Evolutionary conservation across 2,329 filamentous ascomycete species (phyloP), one percentile per base, ranked within the genome.

Genomic region (Aspergillus sp.): DNA sequence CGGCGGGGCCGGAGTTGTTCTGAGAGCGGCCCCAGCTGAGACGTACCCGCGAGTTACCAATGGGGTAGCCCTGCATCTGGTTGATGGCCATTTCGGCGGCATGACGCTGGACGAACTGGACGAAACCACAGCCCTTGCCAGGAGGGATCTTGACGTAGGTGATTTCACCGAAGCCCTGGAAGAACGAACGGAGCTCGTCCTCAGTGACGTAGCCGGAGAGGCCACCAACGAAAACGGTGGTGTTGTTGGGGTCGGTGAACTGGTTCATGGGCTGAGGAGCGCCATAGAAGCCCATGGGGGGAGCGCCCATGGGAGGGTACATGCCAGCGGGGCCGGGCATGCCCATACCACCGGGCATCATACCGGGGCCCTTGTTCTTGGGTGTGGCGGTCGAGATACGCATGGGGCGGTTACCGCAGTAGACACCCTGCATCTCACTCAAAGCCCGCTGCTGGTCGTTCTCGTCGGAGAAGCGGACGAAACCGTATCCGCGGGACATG

Each of bases 51-150:
- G 91, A 97, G 79, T 98, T 98, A 48, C 93, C 93, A 63, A 98
- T 98, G 20, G 93, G 93, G 69, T 98, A 98, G 52, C 93, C 93
- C 74, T 98, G 93, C 93, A 98, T 98, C 75, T 98, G 93, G 76
- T 98, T 98, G 81, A 98, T 98, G 59, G 93, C 93, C 93, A 98
- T 98, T 76, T 98, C 93, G 12, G 93, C 93, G 46, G 93, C 93
- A 65, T 98, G 93, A 58, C 93, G 90, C 76, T 98, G 93, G 49
- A 98, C 93, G 62, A 98, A 98, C 73, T 98, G 93, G 50, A 98
- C 93, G 67, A 98, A 98, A 49, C 93, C 93, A 65, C 93, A 98
- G 60, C 93, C 93, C 82, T 98, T 98, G 75, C 93, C 93, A 56
- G 93, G 91, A 46, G 93, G 93, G 50, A 98, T 98, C 84, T 98